A percentile compares a stretch with the other conserved stretches of the same genome.
Conservation (phyloP, 805 yeast genomes). For the Huiozyma sinensis region DNA sequence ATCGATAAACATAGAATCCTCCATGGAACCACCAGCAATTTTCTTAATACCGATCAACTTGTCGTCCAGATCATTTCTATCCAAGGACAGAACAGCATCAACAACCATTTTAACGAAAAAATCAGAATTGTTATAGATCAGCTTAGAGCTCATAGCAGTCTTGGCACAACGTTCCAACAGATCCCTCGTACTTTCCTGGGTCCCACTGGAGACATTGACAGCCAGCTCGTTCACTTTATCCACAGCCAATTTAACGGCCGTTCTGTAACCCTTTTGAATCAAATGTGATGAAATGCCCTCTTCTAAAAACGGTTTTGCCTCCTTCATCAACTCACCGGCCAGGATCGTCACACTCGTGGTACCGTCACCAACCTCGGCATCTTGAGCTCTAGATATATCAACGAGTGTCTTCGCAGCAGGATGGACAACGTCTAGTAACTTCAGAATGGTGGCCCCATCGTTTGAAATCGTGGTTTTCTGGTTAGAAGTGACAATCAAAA, state of each 20-base stretch:
- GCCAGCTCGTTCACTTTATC: slow-evolving; percentile 64
- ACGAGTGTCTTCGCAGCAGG: slow-evolving; percentile 97
- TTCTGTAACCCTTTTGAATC: slow-evolving; percentile 77
- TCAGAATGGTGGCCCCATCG: slow-evolving; percentile 95
- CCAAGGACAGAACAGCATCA: slow-evolving; percentile 83
- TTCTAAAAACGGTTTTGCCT: slow-evolving; percentile 81
- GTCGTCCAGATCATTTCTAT: slow-evolving; percentile 78
- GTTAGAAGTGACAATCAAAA: slow-evolving; percentile 69
- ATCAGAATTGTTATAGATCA: slow-evolving; percentile 75
- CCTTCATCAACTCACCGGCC: slow-evolving; percentile 91
- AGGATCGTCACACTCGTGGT: slow-evolving; percentile 90
- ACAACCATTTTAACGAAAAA: slow-evolving; percentile 96
- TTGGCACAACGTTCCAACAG: slow-evolving; percentile 85
- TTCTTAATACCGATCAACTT: slow-evolving; percentile 87
- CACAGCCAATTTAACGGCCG: slow-evolving; percentile 70
- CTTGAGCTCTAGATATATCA: slow-evolving; percentile 91
- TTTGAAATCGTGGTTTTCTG: slow-evolving; percentile 93
- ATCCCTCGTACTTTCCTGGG: slow-evolving; percentile 46
- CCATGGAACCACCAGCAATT: slow-evolving; percentile 93
- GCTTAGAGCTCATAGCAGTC: slow-evolving; percentile 94
- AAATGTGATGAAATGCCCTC: slow-evolving; percentile 92
- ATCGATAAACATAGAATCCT: slow-evolving; percentile 76
- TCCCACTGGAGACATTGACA: slow-evolving; percentile 47
- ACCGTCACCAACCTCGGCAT: slow-evolving; percentile 98
- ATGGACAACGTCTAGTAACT: slow-evolving; percentile 86